Conservation (phyloP, 2,329 filamentous ascomycete species). For the Arthrobotrys musiformis region DNA sequence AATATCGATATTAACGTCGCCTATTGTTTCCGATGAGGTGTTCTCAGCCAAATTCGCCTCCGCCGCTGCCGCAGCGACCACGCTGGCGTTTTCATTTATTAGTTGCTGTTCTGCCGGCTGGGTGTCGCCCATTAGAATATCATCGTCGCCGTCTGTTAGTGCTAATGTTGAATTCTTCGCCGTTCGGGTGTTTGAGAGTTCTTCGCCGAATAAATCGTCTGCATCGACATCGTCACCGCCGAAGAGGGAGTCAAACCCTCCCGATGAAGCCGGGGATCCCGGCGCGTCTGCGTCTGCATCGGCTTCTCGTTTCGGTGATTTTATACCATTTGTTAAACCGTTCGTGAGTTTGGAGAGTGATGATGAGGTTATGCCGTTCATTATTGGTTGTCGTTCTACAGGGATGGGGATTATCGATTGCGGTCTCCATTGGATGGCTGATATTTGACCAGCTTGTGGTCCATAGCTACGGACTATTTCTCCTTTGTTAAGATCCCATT, state of each 20-base stretch:
- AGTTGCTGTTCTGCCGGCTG: slow-evolving; percentile 51
- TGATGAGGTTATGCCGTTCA: slow-evolving; percentile 67
- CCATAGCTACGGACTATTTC: slow-evolving; percentile 76
- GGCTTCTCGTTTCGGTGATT: slow-evolving; percentile 44
- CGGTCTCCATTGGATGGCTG: slow-evolving; percentile 85
- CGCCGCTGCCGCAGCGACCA: slow-evolving; percentile 11
- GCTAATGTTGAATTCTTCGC: slow-evolving; percentile 61
- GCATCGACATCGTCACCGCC: slow-evolving; percentile 76
- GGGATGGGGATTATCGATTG: slow-evolving; percentile 77
- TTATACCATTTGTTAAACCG: slow-evolving; percentile 56
- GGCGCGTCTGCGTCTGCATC: slow-evolving; percentile 58
- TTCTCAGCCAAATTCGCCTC: slow-evolving; percentile 52
- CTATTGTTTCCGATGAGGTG: slow-evolving; percentile 62
- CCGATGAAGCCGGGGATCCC: slow-evolving; percentile 58
- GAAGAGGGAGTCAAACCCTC: slow-evolving; percentile 78
- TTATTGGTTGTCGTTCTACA: slow-evolving; percentile 68
- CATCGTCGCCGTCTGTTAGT: slow-evolving; percentile 61
- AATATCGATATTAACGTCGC: slow-evolving; percentile 63
- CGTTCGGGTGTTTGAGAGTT: slow-evolving; percentile 71
- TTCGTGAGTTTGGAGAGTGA: slow-evolving; percentile 58
- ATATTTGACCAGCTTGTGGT: slow-evolving; percentile 83
- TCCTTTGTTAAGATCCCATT: slow-evolving; percentile 95
- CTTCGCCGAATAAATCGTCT: slow-evolving; percentile 77
- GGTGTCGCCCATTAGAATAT: slow-evolving; percentile 58
- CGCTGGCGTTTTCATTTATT: slow-evolving; percentile 50